Conservation (phyloP, 306 rosid species). For the Glycyrrhiza uralensis region DNA sequence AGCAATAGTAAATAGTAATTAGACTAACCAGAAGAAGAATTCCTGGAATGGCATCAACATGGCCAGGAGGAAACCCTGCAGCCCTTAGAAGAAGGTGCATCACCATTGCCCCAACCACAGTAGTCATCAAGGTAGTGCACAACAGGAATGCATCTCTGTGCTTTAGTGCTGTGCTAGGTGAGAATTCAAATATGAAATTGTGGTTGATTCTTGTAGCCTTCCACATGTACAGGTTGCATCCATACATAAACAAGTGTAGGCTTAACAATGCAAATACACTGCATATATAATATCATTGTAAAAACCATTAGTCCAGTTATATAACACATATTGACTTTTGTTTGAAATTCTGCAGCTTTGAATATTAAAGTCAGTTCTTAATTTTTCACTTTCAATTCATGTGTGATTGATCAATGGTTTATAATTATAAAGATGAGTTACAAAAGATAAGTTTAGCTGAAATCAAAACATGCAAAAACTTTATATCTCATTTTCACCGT, state of each 20-base stretch:
- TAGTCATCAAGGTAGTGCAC: conserved; percentile 67
- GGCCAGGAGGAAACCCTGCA: conserved; percentile 49
- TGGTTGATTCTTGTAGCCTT: conserved; percentile 65
- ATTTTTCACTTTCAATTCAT: background rate
- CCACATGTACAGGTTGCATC: conserved; percentile 93
- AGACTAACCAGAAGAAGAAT: conserved; percentile 63
- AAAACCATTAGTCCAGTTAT: background rate
- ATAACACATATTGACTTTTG: background rate
- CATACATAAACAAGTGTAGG: conserved; percentile 86
- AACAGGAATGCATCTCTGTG: conserved; percentile 82
- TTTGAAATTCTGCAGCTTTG: background rate
- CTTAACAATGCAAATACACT: conserved; percentile 81
- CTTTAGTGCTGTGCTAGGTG: conserved; percentile 58
- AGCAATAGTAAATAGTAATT: background rate
- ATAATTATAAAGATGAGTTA: background rate
- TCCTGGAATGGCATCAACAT: conserved; percentile 77
- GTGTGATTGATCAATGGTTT: background rate
- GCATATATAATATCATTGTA: conserved; percentile 34
- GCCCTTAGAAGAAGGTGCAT: conserved; percentile 67
- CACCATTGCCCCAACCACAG: conserved; percentile 77
- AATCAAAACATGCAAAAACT: background rate
- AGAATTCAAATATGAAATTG: conserved; percentile 88
- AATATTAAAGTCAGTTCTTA: background rate
- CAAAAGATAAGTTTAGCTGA: background rate
- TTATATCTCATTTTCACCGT: background rate